phyloP scores from a whole-genome alignment of 2,329 filamentous ascomycete genomes.

The Alternaria metachromatica region DNA sequence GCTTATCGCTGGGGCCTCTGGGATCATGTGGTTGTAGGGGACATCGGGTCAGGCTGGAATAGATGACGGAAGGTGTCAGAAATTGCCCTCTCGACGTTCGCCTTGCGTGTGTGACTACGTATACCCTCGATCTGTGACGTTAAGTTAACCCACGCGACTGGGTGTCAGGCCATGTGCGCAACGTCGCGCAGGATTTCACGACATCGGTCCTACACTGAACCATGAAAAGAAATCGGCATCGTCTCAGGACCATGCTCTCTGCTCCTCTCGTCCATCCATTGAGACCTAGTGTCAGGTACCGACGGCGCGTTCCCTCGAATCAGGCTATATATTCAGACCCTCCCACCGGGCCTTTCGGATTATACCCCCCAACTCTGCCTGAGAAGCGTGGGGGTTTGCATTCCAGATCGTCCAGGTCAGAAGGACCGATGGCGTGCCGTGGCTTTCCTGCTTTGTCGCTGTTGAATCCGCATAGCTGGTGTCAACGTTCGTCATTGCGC shows the following conservation, averaged over 20 bases:
- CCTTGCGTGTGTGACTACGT: not conserved
- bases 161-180: constrained; percentile 1
- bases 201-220: not conserved
- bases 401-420: not conserved
- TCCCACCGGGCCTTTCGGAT: constrained; percentile 2
- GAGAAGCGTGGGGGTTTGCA: constrained; percentile 7
- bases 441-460: not conserved
- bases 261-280: not conserved
- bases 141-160: not conserved
- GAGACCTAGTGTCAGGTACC: constrained; percentile 8
- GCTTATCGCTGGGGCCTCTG: not conserved
- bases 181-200: not conserved
- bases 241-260: not conserved
- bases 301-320: not conserved
- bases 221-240: not conserved
- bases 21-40: not conserved
- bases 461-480: constrained; percentile 3
- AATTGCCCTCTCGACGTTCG: not conserved
- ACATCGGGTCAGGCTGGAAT: not conserved
- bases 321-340: constrained; percentile 6
- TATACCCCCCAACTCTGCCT: not conserved
- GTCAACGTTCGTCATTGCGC: constrained; percentile 6
- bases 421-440: constrained; percentile 4
- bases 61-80: not conserved
- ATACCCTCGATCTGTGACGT: not conserved